Percentiles rank a stretch among this genome's conserved stretches.
phyloP scores from a whole-genome alignment of 139 green algal genomes.

The Volvox africanus region DNA sequence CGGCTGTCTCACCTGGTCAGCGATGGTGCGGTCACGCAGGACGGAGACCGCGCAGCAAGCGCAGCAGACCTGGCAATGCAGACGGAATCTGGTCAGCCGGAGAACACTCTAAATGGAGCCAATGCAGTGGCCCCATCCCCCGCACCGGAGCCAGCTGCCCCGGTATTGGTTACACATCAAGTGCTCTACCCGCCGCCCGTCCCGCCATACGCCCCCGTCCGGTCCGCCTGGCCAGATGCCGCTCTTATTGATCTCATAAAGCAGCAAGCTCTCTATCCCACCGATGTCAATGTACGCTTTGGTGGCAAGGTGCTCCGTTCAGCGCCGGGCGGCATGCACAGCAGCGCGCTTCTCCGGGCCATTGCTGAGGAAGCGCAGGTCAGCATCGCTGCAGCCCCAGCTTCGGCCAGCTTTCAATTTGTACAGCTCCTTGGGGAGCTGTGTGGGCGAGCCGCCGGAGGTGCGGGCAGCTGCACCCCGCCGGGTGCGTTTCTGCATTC shows the following conservation, averaged over 20 bases:
- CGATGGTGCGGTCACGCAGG: not conserved
- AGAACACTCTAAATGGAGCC: not conserved
- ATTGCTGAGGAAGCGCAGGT: constrained; percentile 13
- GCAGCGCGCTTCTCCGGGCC: not conserved
- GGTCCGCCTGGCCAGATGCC: constrained; percentile 31
- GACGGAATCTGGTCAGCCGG: too few relatives aligned
- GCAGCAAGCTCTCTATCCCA: constrained; percentile 35
- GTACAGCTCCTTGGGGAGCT: constrained; percentile 37
- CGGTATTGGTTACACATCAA: not conserved
- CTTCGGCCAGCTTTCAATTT: constrained; percentile 27
- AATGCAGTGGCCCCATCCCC: not conserved
- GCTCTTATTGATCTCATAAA: constrained; percentile 28
- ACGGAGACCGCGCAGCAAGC: constrained; percentile 3
- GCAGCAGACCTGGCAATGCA: not conserved
- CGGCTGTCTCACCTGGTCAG: constrained; percentile 38
- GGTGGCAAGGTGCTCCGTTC: not conserved
- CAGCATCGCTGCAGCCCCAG: not conserved
- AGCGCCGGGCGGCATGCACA: not conserved
- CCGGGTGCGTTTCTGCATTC: not conserved
- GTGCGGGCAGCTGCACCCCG: not conserved
- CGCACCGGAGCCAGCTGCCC: constrained; percentile 16
- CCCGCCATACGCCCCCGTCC: constrained; percentile 16
- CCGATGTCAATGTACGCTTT: constrained; percentile 17
- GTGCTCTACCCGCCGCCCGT: constrained; percentile 17
- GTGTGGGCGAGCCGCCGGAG: not conserved